Evolutionary conservation across 1,284 basidiomycete genomes (phyloP).

Genomic region (Wolfiporia cocos): DNA sequence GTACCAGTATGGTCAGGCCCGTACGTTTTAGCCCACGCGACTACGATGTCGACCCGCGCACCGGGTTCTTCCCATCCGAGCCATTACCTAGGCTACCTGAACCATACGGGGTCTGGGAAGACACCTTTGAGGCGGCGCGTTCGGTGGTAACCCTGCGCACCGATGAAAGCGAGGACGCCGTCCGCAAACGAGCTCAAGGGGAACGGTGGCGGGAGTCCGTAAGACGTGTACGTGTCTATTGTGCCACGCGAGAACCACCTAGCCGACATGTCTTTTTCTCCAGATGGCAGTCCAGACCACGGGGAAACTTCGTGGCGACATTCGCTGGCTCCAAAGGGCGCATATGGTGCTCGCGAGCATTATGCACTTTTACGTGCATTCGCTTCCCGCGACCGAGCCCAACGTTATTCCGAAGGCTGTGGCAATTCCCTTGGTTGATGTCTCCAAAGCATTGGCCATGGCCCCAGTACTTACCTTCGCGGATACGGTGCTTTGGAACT

Average conservation of each 20-base stretch:
- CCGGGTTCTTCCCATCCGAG: constrained; percentile 83
- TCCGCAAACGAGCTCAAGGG: constrained; percentile 44
- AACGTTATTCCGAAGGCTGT: constrained; percentile 70
- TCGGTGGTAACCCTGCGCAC: constrained; percentile 58
- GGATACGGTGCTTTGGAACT: constrained; percentile 96
- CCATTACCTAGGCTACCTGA: constrained; percentile 55
- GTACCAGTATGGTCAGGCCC: neutral
- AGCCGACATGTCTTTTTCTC: too few species aligned
- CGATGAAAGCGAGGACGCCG: constrained; percentile 42
- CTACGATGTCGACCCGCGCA: constrained; percentile 35
- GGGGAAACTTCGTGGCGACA: constrained; percentile 42
- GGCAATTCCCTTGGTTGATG: constrained; percentile 73
- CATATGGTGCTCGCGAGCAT: constrained; percentile 89
- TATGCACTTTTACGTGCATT: constrained; percentile 87
- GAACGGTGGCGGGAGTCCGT: constrained; percentile 66
- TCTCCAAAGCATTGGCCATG: constrained; percentile 76
- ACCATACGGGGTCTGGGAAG: constrained; percentile 72
- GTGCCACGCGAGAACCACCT: too few species aligned
- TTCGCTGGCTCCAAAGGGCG: constrained; percentile 71
- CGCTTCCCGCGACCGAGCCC: constrained; percentile 38
- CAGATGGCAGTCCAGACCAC: constrained; percentile 61
- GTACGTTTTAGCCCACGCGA: constrained; percentile 18
- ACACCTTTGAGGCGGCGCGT: constrained; percentile 49
- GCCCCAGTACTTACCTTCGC: constrained; percentile 95
- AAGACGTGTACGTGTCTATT: constrained; percentile 58